Base-by-base conservation (phyloP, 2,329 filamentous ascomycete genomes). In the Hymenoscyphus albidus region DNA sequence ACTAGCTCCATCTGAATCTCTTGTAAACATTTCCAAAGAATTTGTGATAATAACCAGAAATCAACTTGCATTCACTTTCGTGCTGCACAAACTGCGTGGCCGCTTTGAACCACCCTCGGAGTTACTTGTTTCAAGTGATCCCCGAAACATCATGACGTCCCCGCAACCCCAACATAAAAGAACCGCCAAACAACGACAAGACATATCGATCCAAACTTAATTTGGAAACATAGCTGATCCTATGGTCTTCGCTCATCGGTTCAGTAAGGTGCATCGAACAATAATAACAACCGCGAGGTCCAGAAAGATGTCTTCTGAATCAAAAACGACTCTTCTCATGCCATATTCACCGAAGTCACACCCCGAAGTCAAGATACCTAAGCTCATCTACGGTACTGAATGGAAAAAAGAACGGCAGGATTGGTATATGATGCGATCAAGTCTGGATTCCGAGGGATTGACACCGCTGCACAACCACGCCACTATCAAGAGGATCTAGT, bases 401-500 rank as follows among this genome's bases (percentile, higher is more conserved):
- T 94, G 91, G 91, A 95, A 95, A 76, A 88, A 89, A 72, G 85
- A 88, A 0, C 78, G 0, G 81, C 83, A 22, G 79, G 84, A 62
- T 80, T 94, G 2, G 91, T 95, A 27, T 85, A 88, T 70, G 77
- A 82, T 67, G 91, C 92, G 1, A 74, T 95, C 40, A 80, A 80
- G 56, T 79, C 84, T 56, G 91, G 91, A 5, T 95, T 94, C 71
- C 82, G 86, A 39, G 89, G 81, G 58, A 78, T 95, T 65, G 91
- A 95, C 73, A 94, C 91, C 0, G 91, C 91, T 10, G 89, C 88
- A 16, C 90, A 93, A 76, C 90, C 90, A 1, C 85, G 85, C 66
- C 90, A 94, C 77, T 95, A 95, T 75, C 83, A 87, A 69, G 92
- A 96, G 76, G 78, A 83, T 62, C 80, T 89, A 6, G 89, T 92